A percentile compares a stretch with the other conserved stretches of the same genome.
Evolutionary conservation across 805 yeast genomes (phyloP).

Genomic region (Naumovozyma baii): DNA sequence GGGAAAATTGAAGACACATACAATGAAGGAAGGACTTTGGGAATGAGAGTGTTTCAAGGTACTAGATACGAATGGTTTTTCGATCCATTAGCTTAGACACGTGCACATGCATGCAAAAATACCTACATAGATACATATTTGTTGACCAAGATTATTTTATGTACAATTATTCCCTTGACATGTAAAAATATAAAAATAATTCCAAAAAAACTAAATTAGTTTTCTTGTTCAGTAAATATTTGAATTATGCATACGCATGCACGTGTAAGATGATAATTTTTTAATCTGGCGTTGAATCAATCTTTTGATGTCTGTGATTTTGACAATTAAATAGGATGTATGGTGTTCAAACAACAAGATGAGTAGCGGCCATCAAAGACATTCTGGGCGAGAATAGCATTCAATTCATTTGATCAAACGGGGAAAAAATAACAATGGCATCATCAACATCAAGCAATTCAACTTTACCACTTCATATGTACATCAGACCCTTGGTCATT

Average conservation of each 20-base stretch:
- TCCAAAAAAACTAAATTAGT: no score
- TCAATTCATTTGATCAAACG: background rate
- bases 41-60: constrained; percentile 53
- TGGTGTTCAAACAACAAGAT: background rate
- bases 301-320: background rate
- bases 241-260: no score
- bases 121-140: no score
- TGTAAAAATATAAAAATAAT: no score
- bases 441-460: constrained; percentile 27
- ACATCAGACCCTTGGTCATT: constrained; percentile 69
- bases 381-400: background rate
- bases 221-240: no score
- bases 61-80: constrained; percentile 42
- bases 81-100: constrained; percentile 38
- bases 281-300: background rate
- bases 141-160: no score
- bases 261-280: no score
- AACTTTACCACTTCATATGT: constrained; percentile 48
- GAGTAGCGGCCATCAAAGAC: background rate
- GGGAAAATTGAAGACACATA: constrained; percentile 35
- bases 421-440: background rate
- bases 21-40: constrained; percentile 42
- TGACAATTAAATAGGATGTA: no score
- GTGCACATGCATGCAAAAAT: no score
- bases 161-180: no score